Percentiles rank a stretch among this genome's conserved stretches.
phyloP scores from a whole-genome alignment of 179 eudicot genomes.

The Patellifolia procumbens region DNA sequence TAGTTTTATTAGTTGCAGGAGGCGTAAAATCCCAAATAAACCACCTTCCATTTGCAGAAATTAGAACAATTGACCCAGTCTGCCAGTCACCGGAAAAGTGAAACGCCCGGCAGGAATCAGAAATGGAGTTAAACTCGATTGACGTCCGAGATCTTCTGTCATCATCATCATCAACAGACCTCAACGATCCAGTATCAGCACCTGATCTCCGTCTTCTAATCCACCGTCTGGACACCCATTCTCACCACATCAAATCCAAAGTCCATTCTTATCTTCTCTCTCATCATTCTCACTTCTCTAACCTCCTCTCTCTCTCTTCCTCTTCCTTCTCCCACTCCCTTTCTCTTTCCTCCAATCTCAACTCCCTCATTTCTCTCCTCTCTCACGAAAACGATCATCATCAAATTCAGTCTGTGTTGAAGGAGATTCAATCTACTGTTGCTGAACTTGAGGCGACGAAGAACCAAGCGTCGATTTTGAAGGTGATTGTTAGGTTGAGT shows the following conservation, averaged over 20 bases:
- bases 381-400: conserved; percentile 38
- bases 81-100: not conserved
- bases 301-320: conserved; percentile 63
- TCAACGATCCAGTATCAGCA: conserved; percentile 61
- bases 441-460: conserved; percentile 55
- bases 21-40: too few relatives aligned
- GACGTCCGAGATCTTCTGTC: conserved; percentile 70
- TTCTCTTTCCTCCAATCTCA: conserved; percentile 43
- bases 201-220: conserved; percentile 95
- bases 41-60: too few relatives aligned
- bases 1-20: too few relatives aligned
- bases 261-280: conserved; percentile 62
- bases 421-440: conserved; percentile 41
- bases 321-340: conserved; percentile 42
- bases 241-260: conserved; percentile 70
- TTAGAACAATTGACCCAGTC: too few relatives aligned
- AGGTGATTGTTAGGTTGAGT: conserved; percentile 45
- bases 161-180: conserved; percentile 43
- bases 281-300: conserved; percentile 62
- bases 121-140: conserved; percentile 57
- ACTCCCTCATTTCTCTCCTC: conserved; percentile 44
- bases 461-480: conserved; percentile 46
- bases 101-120: conserved; percentile 28
- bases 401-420: conserved; percentile 38
- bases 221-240: conserved; percentile 64